These are phyloP conservation scores for Coemansia sp. DNA, from an alignment of 192 early-diverging fungal genomes.

Conservation along the genomic window DNA sequence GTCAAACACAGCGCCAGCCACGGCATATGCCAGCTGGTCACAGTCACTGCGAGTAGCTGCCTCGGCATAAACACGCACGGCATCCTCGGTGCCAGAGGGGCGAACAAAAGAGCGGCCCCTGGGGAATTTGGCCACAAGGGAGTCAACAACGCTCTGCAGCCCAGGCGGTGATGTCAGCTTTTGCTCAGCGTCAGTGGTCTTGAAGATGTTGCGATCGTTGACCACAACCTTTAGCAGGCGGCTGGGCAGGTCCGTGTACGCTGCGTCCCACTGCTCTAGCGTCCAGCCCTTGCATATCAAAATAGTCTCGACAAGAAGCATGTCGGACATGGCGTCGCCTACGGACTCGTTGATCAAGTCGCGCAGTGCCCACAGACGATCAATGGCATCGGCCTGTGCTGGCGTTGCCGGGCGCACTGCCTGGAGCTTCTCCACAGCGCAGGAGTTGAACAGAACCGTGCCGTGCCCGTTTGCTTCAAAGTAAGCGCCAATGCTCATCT, in stretches of 20 bases:
- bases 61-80: constrained; percentile 98
- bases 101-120: constrained; percentile 94
- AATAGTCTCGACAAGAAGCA: constrained; percentile 93
- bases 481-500: constrained; percentile 98
- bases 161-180: constrained; percentile 83
- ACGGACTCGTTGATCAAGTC: constrained; percentile 99
- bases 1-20: constrained; percentile 93
- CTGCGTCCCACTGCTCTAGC: constrained; percentile 84
- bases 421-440: constrained; percentile 61
- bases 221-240: constrained; percentile 96
- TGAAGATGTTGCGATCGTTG: constrained; percentile 79
- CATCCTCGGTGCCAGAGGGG: constrained; percentile 98
- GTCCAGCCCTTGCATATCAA: constrained; percentile 79
- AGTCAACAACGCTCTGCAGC: constrained; percentile 83
- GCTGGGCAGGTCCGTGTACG: constrained; percentile 94
- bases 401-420: constrained; percentile 56
- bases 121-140: constrained; percentile 77
- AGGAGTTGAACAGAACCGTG: constrained; percentile 92
- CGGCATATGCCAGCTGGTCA: constrained; percentile 80
- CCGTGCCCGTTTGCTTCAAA: constrained; percentile 99
- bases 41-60: constrained; percentile 88
- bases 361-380: constrained; percentile 76
- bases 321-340: constrained; percentile 96
- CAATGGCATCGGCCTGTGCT: constrained; percentile 73
- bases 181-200: constrained; percentile 95